These are phyloP conservation scores for Nakaseomyces sp. DNA, from an alignment of 1,139 yeast genomes.

Conservation along the genomic window DNA sequence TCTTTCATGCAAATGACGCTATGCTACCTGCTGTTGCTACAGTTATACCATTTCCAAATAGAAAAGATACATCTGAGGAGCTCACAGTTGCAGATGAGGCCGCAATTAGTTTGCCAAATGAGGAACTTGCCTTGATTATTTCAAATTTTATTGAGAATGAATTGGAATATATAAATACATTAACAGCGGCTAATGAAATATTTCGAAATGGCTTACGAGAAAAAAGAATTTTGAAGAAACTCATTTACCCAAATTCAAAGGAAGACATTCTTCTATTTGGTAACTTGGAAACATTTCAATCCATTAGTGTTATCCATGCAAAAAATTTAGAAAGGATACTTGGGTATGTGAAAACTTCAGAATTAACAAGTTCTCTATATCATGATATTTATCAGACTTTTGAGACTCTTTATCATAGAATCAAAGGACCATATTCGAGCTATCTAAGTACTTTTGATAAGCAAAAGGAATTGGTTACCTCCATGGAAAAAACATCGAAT, in stretches of 20 bases:
- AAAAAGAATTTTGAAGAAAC: background rate
- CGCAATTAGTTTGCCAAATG: no score
- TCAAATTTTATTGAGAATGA: no score
- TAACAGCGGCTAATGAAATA: conserved; percentile 6
- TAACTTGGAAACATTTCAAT: conserved; percentile 32
- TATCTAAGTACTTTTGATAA: conserved; percentile 23
- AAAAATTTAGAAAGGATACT: conserved; percentile 11
- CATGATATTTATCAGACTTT: background rate
- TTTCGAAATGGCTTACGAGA: background rate
- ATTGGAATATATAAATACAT: conserved; percentile 16
- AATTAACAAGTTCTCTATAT: conserved; percentile 13
- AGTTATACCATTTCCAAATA: background rate
- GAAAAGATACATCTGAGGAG: no score
- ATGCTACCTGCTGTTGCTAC: conserved; percentile 15
- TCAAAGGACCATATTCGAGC: conserved; percentile 30
- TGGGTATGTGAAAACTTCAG: background rate
- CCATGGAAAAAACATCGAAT: conserved; percentile 13
- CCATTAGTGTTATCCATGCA: conserved; percentile 28
- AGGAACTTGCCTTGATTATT: no score
- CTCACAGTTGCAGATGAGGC: no score
- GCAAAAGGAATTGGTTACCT: conserved; percentile 21
- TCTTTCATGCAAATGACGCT: conserved; percentile 23
- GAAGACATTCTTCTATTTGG: conserved; percentile 27
- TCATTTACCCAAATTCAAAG: background rate
- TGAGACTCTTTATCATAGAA: conserved; percentile 17